phyloP scores from a whole-genome alignment of 2,329 filamentous ascomycete genomes.

The Fusarium oxysporum region DNA sequence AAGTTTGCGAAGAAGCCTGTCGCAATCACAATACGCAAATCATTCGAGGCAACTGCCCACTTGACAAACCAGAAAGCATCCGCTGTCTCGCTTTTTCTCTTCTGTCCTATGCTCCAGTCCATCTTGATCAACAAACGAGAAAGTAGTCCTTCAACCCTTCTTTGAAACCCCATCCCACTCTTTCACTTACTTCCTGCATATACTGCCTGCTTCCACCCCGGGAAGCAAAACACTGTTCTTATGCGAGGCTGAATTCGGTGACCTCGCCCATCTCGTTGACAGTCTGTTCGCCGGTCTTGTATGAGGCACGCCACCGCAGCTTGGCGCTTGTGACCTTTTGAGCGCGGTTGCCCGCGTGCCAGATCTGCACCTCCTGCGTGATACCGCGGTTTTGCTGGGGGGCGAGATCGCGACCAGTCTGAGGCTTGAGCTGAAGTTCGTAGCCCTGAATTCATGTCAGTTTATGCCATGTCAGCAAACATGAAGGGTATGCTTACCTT shows the following conservation, averaged over 20 bases:
- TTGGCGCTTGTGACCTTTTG: slow-evolving; percentile 83
- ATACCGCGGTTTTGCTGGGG: slow-evolving; percentile 81
- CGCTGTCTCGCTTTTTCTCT: slow-evolving; percentile 36
- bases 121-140: slow-evolving; percentile 2
- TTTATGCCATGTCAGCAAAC: not conserved
- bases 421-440: slow-evolving; percentile 83
- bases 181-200: not conserved
- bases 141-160: not conserved
- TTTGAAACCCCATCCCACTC: not conserved
- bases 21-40: not conserved
- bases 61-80: slow-evolving; percentile 31
- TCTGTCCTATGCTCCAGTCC: slow-evolving; percentile 14
- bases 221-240: slow-evolving; percentile 7
- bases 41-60: slow-evolving; percentile 12
- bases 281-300: slow-evolving; percentile 73
- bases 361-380: slow-evolving; percentile 82
- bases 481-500: slow-evolving; percentile 70
- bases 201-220: not conserved
- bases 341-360: slow-evolving; percentile 74
- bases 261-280: slow-evolving; percentile 89
- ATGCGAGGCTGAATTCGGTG: slow-evolving; percentile 80
- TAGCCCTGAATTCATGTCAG: slow-evolving; percentile 69
- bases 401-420: slow-evolving; percentile 80
- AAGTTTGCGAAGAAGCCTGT: not conserved
- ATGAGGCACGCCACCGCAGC: slow-evolving; percentile 89